Conservation (phyloP, 2,329 filamentous ascomycete species). For the Neonectria sp. region DNA sequence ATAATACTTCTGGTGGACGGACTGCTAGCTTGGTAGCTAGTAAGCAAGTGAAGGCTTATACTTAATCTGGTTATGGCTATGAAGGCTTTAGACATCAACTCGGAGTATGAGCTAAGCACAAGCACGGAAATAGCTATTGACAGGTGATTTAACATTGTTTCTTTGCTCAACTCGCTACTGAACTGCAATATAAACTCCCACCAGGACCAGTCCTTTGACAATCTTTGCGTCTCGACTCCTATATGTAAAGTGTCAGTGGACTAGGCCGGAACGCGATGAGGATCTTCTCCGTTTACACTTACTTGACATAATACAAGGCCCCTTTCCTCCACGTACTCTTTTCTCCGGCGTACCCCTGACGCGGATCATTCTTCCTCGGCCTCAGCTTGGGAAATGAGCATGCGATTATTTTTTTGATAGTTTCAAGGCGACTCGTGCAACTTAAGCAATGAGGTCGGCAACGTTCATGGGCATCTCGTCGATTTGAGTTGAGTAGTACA, state of each 20-base stretch:
- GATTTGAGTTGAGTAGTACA: constrained; percentile 97
- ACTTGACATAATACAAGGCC: constrained; percentile 44
- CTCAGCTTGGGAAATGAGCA: constrained; percentile 2
- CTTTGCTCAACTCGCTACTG: constrained; percentile 8
- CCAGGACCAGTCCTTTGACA: neutral
- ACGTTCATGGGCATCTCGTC: constrained; percentile 99
- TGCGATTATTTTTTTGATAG: neutral
- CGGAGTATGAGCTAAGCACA: neutral
- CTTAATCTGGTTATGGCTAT: neutral
- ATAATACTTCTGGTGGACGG: too few relatives aligned
- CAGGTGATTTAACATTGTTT: constrained; percentile 9
- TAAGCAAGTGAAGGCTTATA: neutral
- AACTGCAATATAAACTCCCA: constrained; percentile 1
- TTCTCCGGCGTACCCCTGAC: constrained; percentile 36
- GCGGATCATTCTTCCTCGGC: constrained; percentile 20
- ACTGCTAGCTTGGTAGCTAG: neutral
- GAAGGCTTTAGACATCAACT: neutral
- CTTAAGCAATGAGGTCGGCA: constrained; percentile 70
- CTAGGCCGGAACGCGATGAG: neutral
- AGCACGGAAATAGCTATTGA: neutral
- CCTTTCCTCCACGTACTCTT: constrained; percentile 50
- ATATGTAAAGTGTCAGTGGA: constrained; percentile 9
- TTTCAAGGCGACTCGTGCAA: neutral
- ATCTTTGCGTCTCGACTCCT: constrained; percentile 15
- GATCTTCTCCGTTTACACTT: constrained; percentile 21